Base-by-base conservation (phyloP, 352 stramenopile genomes). In the Achlya hypogyna region DNA sequence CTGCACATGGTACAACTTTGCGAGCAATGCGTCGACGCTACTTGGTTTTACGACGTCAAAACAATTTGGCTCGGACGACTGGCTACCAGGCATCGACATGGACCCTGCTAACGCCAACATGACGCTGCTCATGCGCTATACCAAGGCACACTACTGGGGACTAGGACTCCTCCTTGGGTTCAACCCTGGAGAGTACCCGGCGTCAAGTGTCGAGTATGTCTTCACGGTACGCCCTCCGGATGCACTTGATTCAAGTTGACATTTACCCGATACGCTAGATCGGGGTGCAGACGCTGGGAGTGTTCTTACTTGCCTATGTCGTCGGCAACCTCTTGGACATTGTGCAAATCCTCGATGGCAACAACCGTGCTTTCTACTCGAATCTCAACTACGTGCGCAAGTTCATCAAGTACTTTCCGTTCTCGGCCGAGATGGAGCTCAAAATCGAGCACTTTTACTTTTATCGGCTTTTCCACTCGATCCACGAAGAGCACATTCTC, bases 401-500 rank as follows among this genome's bases (percentile, higher is more conserved):
- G n/a, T 65, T 90, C 2, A 58, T 87, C 5, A 53, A 43, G 0
- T 81, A 88, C 62, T 90, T 90, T 51, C 16, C 71, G 10, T 78
- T 88, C 6, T 64, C 85, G 29, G 70, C 77, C 60, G 81, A 85
- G 32, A 70, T 90, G 20, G 87, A 88, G 68, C 6, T 23, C 31
- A 67, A 67, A 29, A 67, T 67, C 27, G 86, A 72, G 1, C 86
- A 84, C 43, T 86, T 82, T 42, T 86, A 88, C 29, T 90, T 88
- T 53, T 74, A 85, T 58, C 74, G 76, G 5, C 27, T 67, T 10
- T 82, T 83, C 38, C 76, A 88, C 68, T 81, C 79, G 4, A 91
- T 91, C 63, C 87, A 82, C 1, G 78, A 91, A 62, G 82, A 91
- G 56, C 71, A 86, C 53, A 53, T 84, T 3, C 70, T 91, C 0